phyloP scores from a whole-genome alignment of 129 eudicot species.

The Calendula officinalis region DNA sequence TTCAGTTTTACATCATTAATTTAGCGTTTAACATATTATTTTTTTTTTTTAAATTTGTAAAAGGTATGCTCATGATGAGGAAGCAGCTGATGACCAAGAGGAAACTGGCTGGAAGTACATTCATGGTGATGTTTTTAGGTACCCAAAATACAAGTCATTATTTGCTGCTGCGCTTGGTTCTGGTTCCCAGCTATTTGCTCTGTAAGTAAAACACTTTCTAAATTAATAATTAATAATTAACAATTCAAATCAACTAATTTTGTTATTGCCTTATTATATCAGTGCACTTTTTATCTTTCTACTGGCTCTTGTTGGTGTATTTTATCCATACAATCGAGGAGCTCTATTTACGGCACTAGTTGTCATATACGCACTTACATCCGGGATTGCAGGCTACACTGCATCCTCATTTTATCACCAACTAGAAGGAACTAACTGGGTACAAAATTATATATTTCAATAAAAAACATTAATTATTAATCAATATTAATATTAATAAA shows the following conservation, averaged over 20 bases:
- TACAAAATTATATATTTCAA: slow-evolving; percentile 8
- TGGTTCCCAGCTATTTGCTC: slow-evolving; percentile 71
- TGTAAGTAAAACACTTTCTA: slow-evolving; percentile 45
- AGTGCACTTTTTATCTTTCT: slow-evolving; percentile 58
- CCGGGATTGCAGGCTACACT: slow-evolving; percentile 80
- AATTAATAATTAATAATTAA: neutral
- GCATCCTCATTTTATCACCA: slow-evolving; percentile 76
- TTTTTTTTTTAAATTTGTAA: slow-evolving; percentile 3
- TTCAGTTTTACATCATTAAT: neutral
- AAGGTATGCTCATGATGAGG: slow-evolving; percentile 88
- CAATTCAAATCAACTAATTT: neutral
- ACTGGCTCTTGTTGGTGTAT: slow-evolving; percentile 75
- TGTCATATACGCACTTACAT: slow-evolving; percentile 79
- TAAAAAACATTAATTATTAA: neutral
- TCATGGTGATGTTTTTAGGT: slow-evolving; percentile 87
- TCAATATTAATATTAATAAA: neutral
- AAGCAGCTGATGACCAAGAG: slow-evolving; percentile 83
- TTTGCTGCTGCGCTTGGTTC: slow-evolving; percentile 79
- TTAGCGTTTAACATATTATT: neutral
- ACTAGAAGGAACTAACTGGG: slow-evolving; percentile 82
- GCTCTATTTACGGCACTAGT: slow-evolving; percentile 77
- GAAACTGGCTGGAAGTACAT: slow-evolving; percentile 90
- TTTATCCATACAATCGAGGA: slow-evolving; percentile 84
- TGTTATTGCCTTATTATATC: slow-evolving; percentile 12
- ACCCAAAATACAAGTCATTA: slow-evolving; percentile 66